Evolutionary conservation across 495 filamentous ascomycete genomes (phyloP), one percentile per base, ranked within the genome.

Genomic region (Sabuloglossum arenarium): DNA sequence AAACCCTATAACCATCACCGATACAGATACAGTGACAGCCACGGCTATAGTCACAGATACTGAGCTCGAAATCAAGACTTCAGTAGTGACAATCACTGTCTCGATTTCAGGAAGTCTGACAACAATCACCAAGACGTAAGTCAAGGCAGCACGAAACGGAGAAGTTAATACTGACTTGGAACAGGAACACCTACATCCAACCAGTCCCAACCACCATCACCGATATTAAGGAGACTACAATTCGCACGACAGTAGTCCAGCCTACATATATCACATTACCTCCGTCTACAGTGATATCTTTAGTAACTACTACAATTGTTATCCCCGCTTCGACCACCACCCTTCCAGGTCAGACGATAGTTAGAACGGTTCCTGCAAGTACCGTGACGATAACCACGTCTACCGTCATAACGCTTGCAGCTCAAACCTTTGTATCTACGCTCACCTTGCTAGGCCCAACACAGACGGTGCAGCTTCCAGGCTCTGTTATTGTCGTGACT

Each of bases 301-400:
- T 32, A 39, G 16, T 37, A 28, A 46, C 46, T 25, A 47, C 29
- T 43, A 56, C 55, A 14, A 56, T 11, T 39, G 29, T 46, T 30
- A 31, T 56, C 1, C 37, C 55, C 6, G 19, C 55, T 29, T 56
- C 55, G 5, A 56, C 55, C 37, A 56, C n/a, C 19, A 56, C 55
- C 4, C 24, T 47, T 23, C 29, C 55, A 5, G 55, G 55, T n/a
- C 28, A 46, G 25, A 34, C 27, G 28, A 50, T 25, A 27, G 25
- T 14, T 12, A 51, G 23, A 23, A 29, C 16, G 28, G 28, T 51
- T 19, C 47, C 47, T 29, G 47, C 47, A 21, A 51, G 47, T 51
- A 54, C 53, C 12, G 14, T 37, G 1, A 54, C 53, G 30, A 27
- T 37, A 5, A 37, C 30, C 4, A 34, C 6, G 1, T 16, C 30